These are phyloP conservation scores for Rhizopogon vulgaris DNA, from an alignment of 768 basidiomycete genomes.

Conservation along the genomic window DNA sequence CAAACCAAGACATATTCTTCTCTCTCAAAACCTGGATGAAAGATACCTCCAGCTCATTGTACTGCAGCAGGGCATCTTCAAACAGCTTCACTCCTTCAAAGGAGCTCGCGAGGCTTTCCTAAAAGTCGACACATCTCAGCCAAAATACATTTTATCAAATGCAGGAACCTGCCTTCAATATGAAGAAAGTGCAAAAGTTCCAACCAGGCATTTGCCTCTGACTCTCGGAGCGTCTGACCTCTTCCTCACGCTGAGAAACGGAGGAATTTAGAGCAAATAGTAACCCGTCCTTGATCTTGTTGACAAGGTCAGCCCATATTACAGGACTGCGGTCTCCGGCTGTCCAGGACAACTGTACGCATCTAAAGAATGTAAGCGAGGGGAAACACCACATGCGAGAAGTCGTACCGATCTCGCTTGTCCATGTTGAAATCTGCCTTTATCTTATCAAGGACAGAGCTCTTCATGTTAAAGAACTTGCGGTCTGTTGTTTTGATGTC, in stretches of 20 bases:
- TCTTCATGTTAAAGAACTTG: constrained; percentile 79
- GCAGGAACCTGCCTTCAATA: constrained; percentile 69
- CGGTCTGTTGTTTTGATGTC: constrained; percentile 54
- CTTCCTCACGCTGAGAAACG: constrained; percentile 78
- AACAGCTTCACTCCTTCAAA: constrained; percentile 86
- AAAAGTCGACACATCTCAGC: constrained; percentile 11
- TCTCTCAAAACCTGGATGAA: constrained; percentile 74
- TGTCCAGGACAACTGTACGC: constrained; percentile 77
- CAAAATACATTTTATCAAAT: background rate
- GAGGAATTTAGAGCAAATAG: constrained; percentile 79
- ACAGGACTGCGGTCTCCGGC: constrained; percentile 66
- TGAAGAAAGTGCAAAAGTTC: constrained; percentile 98
- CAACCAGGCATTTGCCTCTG: constrained; percentile 93
- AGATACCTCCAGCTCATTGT: constrained; percentile 84
- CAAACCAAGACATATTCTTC: constrained; percentile 89
- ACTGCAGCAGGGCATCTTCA: constrained; percentile 85
- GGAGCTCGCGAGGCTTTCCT: constrained; percentile 93
- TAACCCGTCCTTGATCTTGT: constrained; percentile 86
- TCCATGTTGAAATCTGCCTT: constrained; percentile 88
- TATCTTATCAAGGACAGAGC: constrained; percentile 83
- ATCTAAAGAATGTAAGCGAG: constrained; percentile 38
- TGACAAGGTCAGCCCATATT: constrained; percentile 82
- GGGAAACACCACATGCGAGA: background rate
- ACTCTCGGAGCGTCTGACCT: constrained; percentile 82
- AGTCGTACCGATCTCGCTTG: constrained; percentile 71